Evolutionary conservation across 352 stramenopile species (phyloP).

Genomic region (Pythium biforme): DNA sequence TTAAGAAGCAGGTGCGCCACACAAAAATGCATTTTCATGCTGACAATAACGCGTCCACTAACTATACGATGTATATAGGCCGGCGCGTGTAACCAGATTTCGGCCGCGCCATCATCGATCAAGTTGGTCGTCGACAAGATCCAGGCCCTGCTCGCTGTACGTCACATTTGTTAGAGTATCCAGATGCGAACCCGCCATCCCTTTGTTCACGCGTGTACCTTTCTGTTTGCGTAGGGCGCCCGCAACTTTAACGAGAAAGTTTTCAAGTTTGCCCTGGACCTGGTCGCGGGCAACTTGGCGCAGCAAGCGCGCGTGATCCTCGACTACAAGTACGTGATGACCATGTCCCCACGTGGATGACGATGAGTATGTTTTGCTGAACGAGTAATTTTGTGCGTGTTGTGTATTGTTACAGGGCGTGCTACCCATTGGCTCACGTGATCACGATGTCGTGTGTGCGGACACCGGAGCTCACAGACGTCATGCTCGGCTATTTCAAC

Average conservation of each 20-base stretch:
- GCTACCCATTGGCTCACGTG: slow-evolving; percentile 43
- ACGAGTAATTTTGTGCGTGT: slow-evolving; percentile 1
- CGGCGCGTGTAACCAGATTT: slow-evolving; percentile 82
- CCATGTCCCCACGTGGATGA: neutral
- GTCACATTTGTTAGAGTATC: neutral
- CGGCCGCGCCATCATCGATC: slow-evolving; percentile 61
- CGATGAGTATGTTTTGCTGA: neutral
- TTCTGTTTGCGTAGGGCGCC: slow-evolving; percentile 36
- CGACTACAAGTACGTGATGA: slow-evolving; percentile 69
- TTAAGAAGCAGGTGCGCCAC: slow-evolving; percentile 59
- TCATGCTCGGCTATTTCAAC: slow-evolving; percentile 73
- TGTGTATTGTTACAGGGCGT: slow-evolving; percentile 1
- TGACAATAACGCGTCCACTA: neutral
- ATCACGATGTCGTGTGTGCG: slow-evolving; percentile 77
- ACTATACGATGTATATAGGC: slow-evolving; percentile 32
- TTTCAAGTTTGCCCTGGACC: slow-evolving; percentile 71
- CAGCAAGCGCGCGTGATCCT: slow-evolving; percentile 65
- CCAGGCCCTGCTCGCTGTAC: slow-evolving; percentile 39
- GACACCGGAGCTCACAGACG: slow-evolving; percentile 67
- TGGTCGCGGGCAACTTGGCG: slow-evolving; percentile 66
- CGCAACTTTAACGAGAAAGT: slow-evolving; percentile 50
- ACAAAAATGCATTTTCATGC: too few species aligned
- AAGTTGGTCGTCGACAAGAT: slow-evolving; percentile 69
- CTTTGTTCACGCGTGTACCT: neutral
- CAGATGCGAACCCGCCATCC: neutral